Evolutionary conservation across 2,329 filamentous ascomycete genomes (phyloP), one percentile per base, ranked within the genome.

Genomic region (Claviceps cyperi): DNA sequence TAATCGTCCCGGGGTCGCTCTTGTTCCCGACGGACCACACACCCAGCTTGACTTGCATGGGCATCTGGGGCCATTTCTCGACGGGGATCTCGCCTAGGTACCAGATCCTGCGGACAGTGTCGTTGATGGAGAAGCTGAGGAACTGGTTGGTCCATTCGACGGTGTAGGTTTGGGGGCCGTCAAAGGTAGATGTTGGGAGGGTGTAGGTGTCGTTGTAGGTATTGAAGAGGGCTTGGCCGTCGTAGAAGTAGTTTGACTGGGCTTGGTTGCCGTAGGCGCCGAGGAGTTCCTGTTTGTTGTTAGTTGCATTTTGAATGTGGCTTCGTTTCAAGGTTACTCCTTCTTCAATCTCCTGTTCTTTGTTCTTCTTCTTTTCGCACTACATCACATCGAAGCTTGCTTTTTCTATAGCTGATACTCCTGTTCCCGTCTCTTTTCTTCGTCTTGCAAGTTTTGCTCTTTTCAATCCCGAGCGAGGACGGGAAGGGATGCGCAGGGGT

Each of bases 171-270:
- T 85, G 80, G 58, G 71, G 74, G 24, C 58, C 58, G 47, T 62
- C 51, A 44, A 69, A 65, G 9, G 61, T 55, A 48, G 69, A 65
- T 48, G 63, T 64, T 43, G 57, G 49, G 44, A 81, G 66, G 24
- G 64, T 57, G 60, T 76, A 69, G 40, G 66, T 75, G 46, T 71
- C 68, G 56, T 75, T 71, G 58, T 71, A 75, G 38, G 67, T 68
- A 45, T 71, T 71, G 28, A 68, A 74, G 53, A 79, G 69, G 41
- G 76, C 77, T 61, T 61, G 52, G 50, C 81, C 82, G 68, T 86
- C 83, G 64, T 80, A 79, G 62, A 84, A 85, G 69, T 90, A 94
- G 69, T 94, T 94, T 56, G 77, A 81, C 64, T 91, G 85, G 2
- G 86, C 85, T 58, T 87, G 71, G 19, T 70, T 68, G 48, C 59